These are phyloP conservation scores for Paraconiothyrium sp. DNA, from an alignment of 2,329 filamentous ascomycete species.

Conservation along the genomic window DNA sequence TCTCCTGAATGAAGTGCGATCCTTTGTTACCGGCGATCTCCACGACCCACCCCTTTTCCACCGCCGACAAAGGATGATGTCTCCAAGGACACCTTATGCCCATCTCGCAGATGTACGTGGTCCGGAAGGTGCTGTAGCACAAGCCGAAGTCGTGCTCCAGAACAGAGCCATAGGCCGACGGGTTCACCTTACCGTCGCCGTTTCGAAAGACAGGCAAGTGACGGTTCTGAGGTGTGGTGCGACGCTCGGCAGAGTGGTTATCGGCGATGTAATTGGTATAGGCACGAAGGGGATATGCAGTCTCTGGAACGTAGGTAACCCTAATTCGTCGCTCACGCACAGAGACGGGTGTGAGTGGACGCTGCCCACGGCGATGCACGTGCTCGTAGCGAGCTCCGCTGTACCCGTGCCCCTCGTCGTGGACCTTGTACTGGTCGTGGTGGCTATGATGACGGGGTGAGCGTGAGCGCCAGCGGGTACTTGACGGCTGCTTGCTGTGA, in stretches of 20 bases:
- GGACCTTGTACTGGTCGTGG: background rate
- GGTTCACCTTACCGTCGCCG: conserved; percentile 16
- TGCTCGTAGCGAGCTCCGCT: background rate
- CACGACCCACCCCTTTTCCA: conserved; percentile 10
- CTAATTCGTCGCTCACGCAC: conserved; percentile 6
- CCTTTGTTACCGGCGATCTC: background rate
- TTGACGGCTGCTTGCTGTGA: background rate
- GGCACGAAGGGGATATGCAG: conserved; percentile 8
- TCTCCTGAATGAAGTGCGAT: background rate
- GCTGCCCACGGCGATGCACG: background rate
- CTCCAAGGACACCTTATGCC: conserved; percentile 11
- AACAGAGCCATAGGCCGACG: conserved; percentile 5
- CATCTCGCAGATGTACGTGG: conserved; percentile 11
- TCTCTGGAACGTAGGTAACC: background rate
- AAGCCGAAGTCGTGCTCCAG: conserved; percentile 10
- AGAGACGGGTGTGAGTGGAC: conserved; percentile 5
- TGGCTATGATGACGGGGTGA: background rate
- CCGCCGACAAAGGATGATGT: conserved; percentile 6
- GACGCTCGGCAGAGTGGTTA: background rate
- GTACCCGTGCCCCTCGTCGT: background rate
- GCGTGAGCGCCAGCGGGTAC: background rate
- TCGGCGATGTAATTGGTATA: conserved; percentile 12
- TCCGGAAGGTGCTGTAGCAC: conserved; percentile 15
- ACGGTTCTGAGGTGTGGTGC: background rate
- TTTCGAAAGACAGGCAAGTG: conserved; percentile 3